Evolutionary conservation across 2,329 filamentous ascomycete genomes (phyloP).

Genomic region (Aspergillus neotritici): DNA sequence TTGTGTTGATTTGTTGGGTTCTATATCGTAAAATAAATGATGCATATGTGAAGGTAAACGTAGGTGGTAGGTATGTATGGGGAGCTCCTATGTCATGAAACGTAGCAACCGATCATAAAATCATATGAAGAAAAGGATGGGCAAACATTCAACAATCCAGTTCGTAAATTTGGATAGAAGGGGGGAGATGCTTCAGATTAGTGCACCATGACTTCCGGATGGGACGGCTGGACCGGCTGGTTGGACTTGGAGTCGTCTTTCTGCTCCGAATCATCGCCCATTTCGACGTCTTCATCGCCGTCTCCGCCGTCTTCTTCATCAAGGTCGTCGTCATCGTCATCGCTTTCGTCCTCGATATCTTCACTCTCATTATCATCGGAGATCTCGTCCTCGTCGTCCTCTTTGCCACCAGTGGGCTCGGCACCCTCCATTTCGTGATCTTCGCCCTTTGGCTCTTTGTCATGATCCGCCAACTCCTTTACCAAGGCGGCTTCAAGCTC

Average conservation of each 20-base stretch:
- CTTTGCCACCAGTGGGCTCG: slow-evolving; percentile 48
- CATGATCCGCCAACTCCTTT: slow-evolving; percentile 46
- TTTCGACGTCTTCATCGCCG: slow-evolving; percentile 53
- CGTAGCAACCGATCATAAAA: slow-evolving; percentile 27
- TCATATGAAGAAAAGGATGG: slow-evolving; percentile 15
- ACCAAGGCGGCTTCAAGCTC: slow-evolving; percentile 63
- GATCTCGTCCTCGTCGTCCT: slow-evolving; percentile 58
- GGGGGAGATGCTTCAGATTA: slow-evolving; percentile 17
- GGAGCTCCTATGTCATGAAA: slow-evolving; percentile 17
- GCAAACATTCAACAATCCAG: slow-evolving; percentile 1
- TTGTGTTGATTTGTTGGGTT: slow-evolving; percentile 12
- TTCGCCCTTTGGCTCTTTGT: slow-evolving; percentile 44
- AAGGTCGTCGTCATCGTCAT: slow-evolving; percentile 64
- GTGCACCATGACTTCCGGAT: slow-evolving; percentile 45
- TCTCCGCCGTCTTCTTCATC: slow-evolving; percentile 59
- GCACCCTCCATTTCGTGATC: slow-evolving; percentile 72
- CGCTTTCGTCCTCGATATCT: slow-evolving; percentile 72
- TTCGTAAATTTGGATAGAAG: not conserved
- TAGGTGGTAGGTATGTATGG: slow-evolving; percentile 13
- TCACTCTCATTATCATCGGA: slow-evolving; percentile 67
- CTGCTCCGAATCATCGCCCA: slow-evolving; percentile 49
- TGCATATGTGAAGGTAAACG: slow-evolving; percentile 9
- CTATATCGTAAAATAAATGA: slow-evolving; percentile 26
- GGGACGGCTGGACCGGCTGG: slow-evolving; percentile 28
- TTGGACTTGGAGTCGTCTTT: slow-evolving; percentile 31